Evolutionary conservation across 192 early-diverging fungal species (phyloP).

Genomic region (Podila epicladia): DNA sequence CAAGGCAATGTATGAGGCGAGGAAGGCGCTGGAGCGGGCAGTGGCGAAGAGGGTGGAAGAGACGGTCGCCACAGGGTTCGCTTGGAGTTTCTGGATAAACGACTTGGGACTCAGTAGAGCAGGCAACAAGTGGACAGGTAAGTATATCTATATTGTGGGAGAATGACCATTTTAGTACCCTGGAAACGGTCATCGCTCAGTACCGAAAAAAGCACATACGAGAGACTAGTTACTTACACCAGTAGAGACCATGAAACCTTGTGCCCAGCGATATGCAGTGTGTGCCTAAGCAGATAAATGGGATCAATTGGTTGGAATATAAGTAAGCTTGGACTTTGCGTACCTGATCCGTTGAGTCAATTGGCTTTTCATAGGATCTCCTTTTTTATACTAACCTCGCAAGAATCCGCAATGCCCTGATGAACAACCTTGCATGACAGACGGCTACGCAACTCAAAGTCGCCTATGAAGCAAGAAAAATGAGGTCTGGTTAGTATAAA

Average conservation of each 20-base stretch:
- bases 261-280: conserved; percentile 41
- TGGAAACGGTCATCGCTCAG: too few relatives aligned
- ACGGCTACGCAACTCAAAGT: conserved; percentile 44
- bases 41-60: conserved; percentile 55
- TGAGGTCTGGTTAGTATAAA: not conserved
- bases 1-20: conserved; percentile 62
- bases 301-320: not conserved
- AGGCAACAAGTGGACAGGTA: conserved; percentile 70
- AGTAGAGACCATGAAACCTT: conserved; percentile 39
- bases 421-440: conserved; percentile 65
- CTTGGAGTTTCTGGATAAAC: conserved; percentile 47
- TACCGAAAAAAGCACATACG: too few relatives aligned
- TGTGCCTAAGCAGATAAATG: conserved; percentile 16
- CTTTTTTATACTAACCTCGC: conserved; percentile 36
- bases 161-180: not conserved
- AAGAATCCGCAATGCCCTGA: conserved; percentile 55
- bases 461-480: conserved; percentile 10
- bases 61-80: conserved; percentile 40
- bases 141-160: conserved; percentile 56
- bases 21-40: conserved; percentile 62
- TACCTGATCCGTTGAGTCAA: not conserved
- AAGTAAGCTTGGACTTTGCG: not conserved
- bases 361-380: too few relatives aligned
- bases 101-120: conserved; percentile 61
- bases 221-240: conserved; percentile 19